Conservation (phyloP, 2,329 filamentous ascomycete genomes). For the Neospermospora avenae region DNA sequence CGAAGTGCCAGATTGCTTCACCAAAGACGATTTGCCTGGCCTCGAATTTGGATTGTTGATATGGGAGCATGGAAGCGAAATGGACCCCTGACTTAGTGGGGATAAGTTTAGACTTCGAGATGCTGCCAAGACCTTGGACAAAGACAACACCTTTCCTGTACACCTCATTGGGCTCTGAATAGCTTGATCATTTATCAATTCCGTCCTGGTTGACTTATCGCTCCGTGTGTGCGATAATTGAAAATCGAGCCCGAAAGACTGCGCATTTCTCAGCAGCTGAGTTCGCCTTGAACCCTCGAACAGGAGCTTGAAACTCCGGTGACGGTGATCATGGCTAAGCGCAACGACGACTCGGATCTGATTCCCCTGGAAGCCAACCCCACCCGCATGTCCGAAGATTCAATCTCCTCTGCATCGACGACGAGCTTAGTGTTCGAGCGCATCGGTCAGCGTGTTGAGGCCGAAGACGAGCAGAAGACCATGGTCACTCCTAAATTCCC, state of each 20-base stretch:
- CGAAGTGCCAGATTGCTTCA: too few relatives aligned
- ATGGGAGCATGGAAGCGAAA: neutral
- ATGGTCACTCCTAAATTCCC: slow-evolving; percentile 32
- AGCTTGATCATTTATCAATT: neutral
- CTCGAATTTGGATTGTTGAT: neutral
- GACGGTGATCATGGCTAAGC: slow-evolving; percentile 32
- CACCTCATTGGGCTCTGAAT: slow-evolving; percentile 1
- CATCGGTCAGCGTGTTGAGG: slow-evolving; percentile 51
- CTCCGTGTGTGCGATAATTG: neutral
- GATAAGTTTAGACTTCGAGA: neutral
- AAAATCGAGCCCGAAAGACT: neutral
- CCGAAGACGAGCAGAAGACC: slow-evolving; percentile 20
- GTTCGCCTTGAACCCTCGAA: slow-evolving; percentile 15
- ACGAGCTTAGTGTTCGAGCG: slow-evolving; percentile 80
- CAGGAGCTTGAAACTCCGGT: slow-evolving; percentile 23
- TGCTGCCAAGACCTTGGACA: slow-evolving; percentile 2
- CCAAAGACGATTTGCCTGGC: too few relatives aligned
- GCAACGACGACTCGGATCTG: slow-evolving; percentile 31
- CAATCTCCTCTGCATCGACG: slow-evolving; percentile 75
- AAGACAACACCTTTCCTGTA: neutral
- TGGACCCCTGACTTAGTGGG: neutral
- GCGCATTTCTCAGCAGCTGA: neutral
- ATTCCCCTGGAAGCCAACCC: slow-evolving; percentile 25
- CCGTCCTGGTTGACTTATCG: neutral
- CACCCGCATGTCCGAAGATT: slow-evolving; percentile 38